Base-by-base conservation (phyloP, 768 basidiomycete genomes). In the Psilocybe azurescens region DNA sequence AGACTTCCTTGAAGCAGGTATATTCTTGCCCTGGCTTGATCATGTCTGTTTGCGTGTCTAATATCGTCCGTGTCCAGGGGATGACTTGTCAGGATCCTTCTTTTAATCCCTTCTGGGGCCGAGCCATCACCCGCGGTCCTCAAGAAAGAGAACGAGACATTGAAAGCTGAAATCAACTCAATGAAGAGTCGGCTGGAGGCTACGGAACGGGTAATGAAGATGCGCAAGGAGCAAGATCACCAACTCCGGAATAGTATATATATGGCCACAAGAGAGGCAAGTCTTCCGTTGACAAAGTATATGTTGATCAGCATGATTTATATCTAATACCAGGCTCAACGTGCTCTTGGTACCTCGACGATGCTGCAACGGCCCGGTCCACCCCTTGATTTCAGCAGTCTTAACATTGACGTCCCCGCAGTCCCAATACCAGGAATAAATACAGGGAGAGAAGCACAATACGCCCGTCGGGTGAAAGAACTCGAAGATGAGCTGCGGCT, bases 71-170 rank as follows among this genome's bases (percentile, higher is more conserved):
- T 65, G 28, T 20, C 18, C 47, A 86, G 88, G 82, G 30, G 86
- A 89, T 65, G 88, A 91, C 33, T 81, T 92, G 59, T 89, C 92
- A 1, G 93, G 91, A 65, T 94, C 92, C 0, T 94, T 93, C 71
- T 91, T 82, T 71, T 94, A 38, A 83, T 94, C 51, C 89, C 92
- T 0, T 83, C 85, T 5, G 86, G 83, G 33, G 75, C 83, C 30
- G 87, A 87, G 54, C 72, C 83, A 5, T 76, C 85, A 32, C 73
- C 79, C 3, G 72, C 78, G 16, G 73, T 74, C 1, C 75, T 93
- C 36, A 86, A 83, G 72, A 86, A 83, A 71, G 92, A 95, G 71
- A 95, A 95, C 65, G 70, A 73, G 1, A 68, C 78, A 7, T 80
- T 95, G 9, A 91, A 85, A 70, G 74, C 78, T 4, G 88, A 93